A percentile compares a stretch with the other conserved stretches of the same genome.
These are phyloP conservation scores for Russula brevipes DNA, from an alignment of 768 basidiomycete genomes.

Conservation along the genomic window DNA sequence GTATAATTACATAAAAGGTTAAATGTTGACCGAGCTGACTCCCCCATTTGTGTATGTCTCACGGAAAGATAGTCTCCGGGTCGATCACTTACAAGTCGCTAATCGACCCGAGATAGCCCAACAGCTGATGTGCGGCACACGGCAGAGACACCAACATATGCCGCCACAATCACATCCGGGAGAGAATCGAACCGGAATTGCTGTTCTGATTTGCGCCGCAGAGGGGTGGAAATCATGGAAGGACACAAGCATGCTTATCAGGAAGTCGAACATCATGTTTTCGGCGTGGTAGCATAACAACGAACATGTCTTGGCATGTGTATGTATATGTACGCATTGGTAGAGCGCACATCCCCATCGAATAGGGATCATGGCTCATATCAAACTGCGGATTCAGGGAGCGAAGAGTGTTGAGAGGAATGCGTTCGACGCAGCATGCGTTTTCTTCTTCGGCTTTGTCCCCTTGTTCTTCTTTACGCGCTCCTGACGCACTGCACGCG, in stretches of 20 bases:
- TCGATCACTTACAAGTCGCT: conserved; percentile 9
- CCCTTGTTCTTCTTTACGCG: conserved; percentile 57
- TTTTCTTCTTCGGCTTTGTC: conserved; percentile 59
- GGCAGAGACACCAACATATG: not conserved
- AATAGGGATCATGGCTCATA: conserved; percentile 8
- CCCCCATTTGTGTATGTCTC: conserved; percentile 10
- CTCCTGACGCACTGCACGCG: conserved; percentile 66
- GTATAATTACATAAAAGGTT: conserved; percentile 17
- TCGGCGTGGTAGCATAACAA: conserved; percentile 26
- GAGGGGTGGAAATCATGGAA: conserved; percentile 15
- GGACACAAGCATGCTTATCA: conserved; percentile 18
- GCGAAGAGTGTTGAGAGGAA: conserved; percentile 85
- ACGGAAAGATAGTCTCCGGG: conserved; percentile 2
- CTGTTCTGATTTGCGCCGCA: conserved; percentile 13
- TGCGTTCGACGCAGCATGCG: conserved; percentile 63
- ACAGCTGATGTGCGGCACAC: not conserved
- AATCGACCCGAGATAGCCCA: not conserved
- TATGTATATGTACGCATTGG: conserved; percentile 11
- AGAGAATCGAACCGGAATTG: not conserved
- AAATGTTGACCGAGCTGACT: not conserved
- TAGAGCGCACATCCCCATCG: not conserved
- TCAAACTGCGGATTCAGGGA: conserved; percentile 47
- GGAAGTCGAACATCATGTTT: conserved; percentile 26
- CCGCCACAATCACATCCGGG: conserved; percentile 20
- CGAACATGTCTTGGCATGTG: conserved; percentile 14